phyloP scores from a whole-genome alignment of 768 basidiomycete genomes.

The Naganishia onofrii region DNA sequence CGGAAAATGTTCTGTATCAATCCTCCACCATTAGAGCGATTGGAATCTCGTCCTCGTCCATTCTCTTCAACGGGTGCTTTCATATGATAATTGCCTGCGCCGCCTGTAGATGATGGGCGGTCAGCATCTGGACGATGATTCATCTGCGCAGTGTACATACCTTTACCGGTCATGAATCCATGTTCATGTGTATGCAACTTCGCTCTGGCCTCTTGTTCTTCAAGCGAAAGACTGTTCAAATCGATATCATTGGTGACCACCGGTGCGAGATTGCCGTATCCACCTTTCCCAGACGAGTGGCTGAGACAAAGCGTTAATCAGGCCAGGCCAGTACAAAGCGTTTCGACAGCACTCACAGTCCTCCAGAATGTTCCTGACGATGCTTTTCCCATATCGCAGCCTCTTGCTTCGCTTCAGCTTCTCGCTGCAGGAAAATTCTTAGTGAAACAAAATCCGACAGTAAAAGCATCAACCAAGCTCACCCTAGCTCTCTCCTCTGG shows the following conservation, averaged over 20 bases:
- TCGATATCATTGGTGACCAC: slow-evolving; percentile 27
- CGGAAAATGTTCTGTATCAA: slow-evolving; percentile 45
- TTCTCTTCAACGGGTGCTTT: slow-evolving; percentile 32
- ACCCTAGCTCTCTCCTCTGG: slow-evolving; percentile 42
- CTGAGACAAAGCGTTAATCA: slow-evolving; percentile 19
- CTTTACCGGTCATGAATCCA: slow-evolving; percentile 39
- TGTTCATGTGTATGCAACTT: slow-evolving; percentile 36
- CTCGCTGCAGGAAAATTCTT: slow-evolving; percentile 30
- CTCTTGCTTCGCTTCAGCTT: slow-evolving; percentile 41
- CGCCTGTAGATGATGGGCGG: not conserved
- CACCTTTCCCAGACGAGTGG: slow-evolving; percentile 30
- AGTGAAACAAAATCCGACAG: too few species aligned
- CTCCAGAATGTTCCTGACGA: slow-evolving; percentile 35
- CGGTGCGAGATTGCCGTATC: slow-evolving; percentile 28
- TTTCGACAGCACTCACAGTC: slow-evolving; percentile 37
- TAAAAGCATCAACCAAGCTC: slow-evolving; percentile 9
- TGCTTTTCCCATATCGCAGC: slow-evolving; percentile 39
- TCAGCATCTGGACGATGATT: not conserved
- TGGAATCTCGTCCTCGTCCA: slow-evolving; percentile 33
- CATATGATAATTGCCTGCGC: slow-evolving; percentile 9
- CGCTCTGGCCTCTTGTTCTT: slow-evolving; percentile 44
- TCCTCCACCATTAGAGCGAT: slow-evolving; percentile 29
- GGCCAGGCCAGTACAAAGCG: slow-evolving; percentile 31
- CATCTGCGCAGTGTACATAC: slow-evolving; percentile 26
- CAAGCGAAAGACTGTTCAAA: slow-evolving; percentile 38